Conservation (phyloP, 306 rosid genomes). For the Trifolium dubium region DNA sequence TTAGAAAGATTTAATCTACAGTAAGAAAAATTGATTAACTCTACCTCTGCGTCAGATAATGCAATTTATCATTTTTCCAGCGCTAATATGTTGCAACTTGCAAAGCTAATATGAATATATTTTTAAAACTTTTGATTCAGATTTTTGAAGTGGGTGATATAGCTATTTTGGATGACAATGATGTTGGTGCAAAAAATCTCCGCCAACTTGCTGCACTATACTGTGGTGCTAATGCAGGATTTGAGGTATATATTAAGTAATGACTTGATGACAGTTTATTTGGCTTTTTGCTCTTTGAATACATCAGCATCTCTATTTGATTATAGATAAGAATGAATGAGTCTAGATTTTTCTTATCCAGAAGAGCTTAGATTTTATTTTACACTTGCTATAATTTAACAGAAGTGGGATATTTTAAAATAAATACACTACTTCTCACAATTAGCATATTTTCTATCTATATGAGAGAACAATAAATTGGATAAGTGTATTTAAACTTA, state of each 20-base stretch:
- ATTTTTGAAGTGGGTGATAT: slow-evolving; percentile 95
- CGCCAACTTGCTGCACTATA: slow-evolving; percentile 83
- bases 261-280: slow-evolving; percentile 7
- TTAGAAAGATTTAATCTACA: slow-evolving; percentile 11
- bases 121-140: slow-evolving; percentile 47
- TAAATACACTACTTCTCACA: slow-evolving; percentile 11
- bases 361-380: background rate
- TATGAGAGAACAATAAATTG: background rate
- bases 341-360: background rate
- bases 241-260: slow-evolving; percentile 71
- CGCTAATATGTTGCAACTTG: background rate
- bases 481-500: slow-evolving; percentile 1
- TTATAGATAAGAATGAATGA: background rate
- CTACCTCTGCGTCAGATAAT: slow-evolving; percentile 17
- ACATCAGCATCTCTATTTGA: background rate
- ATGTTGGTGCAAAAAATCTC: slow-evolving; percentile 84
- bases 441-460: background rate
- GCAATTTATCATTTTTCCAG: background rate
- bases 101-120: background rate
- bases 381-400: background rate
- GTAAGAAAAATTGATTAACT: background rate
- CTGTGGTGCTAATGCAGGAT: slow-evolving; percentile 88
- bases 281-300: slow-evolving; percentile 33
- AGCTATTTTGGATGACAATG: slow-evolving; percentile 67
- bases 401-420: slow-evolving; percentile 18